These are phyloP conservation scores for Gonapodya prolifera DNA, from an alignment of 192 early-diverging fungal species.

Conservation along the genomic window DNA sequence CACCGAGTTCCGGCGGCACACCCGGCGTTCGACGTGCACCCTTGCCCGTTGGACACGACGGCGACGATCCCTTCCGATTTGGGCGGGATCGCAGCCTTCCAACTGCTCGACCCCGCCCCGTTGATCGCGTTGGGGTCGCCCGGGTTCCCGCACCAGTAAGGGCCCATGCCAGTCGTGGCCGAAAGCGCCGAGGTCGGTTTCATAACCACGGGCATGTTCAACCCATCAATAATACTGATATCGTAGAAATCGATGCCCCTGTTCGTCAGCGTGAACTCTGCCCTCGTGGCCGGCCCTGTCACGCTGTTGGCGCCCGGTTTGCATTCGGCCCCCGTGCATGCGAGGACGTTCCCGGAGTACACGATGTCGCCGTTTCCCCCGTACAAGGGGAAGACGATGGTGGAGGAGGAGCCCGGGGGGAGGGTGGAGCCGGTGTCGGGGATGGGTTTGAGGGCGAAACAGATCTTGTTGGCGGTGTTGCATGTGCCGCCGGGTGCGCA, in stretches of 20 bases:
- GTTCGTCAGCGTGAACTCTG: background rate
- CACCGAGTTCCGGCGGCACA: background rate
- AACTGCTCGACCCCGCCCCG: background rate
- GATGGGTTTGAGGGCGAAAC: background rate
- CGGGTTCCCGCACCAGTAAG: background rate
- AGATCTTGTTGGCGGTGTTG: background rate
- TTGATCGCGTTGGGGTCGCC: background rate
- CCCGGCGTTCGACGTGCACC: background rate
- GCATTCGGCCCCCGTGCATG: background rate
- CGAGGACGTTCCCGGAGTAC: background rate
- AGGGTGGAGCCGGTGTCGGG: background rate
- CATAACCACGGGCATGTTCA: background rate
- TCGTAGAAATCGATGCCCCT: background rate
- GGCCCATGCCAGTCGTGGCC: background rate
- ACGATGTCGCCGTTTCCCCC: background rate
- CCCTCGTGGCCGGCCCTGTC: background rate
- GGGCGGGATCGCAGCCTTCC: background rate
- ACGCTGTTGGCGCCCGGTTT: background rate
- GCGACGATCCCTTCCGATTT: background rate
- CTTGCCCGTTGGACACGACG: background rate
- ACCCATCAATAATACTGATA: background rate
- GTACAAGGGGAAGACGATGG: background rate
- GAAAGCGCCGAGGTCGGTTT: background rate
- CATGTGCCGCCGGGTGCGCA: background rate
- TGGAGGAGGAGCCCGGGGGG: background rate